A percentile compares a stretch with the other conserved stretches of the same genome.
Evolutionary conservation across 1,139 yeast genomes (phyloP).

Genomic region (Lodderomyces parapsilosis): DNA sequence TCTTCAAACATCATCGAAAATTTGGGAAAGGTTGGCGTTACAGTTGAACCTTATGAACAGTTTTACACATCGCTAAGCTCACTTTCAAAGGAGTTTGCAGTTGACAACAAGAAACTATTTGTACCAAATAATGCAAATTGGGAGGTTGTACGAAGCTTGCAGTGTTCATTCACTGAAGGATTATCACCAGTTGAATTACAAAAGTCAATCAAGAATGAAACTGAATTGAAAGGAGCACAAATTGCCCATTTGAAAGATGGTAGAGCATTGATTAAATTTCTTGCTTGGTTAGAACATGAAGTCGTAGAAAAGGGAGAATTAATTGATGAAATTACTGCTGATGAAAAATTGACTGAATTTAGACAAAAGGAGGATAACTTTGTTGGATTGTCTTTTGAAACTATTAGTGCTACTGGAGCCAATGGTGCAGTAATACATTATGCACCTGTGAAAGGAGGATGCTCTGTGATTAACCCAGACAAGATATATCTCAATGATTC

Average conservation of each 20-base stretch:
- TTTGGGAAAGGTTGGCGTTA: slow-evolving; percentile 40
- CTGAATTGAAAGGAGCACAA: slow-evolving; percentile 75
- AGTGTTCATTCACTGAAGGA: slow-evolving; percentile 42
- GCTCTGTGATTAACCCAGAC: slow-evolving; percentile 68
- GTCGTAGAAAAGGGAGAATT: slow-evolving; percentile 53
- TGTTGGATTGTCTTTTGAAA: slow-evolving; percentile 84
- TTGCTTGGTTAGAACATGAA: slow-evolving; percentile 83
- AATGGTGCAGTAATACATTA: slow-evolving; percentile 95
- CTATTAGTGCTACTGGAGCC: slow-evolving; percentile 90
- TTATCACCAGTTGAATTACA: slow-evolving; percentile 68
- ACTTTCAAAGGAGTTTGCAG: slow-evolving; percentile 42
- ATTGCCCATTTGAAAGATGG: slow-evolving; percentile 87
- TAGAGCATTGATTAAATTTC: slow-evolving; percentile 70
- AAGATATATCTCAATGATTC: slow-evolving; percentile 87
- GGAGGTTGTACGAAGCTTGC: slow-evolving; percentile 66
- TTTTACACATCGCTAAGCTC: slow-evolving; percentile 54
- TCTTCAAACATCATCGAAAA: slow-evolving; percentile 30
- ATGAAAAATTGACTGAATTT: slow-evolving; percentile 62
- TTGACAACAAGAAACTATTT: slow-evolving; percentile 45
- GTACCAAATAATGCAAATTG: slow-evolving; percentile 73
- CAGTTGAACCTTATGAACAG: slow-evolving; percentile 50
- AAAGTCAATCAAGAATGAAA: slow-evolving; percentile 74
- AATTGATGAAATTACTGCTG: slow-evolving; percentile 80
- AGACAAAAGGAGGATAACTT: slow-evolving; percentile 63
- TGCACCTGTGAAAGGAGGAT: slow-evolving; percentile 56